Base-by-base conservation (phyloP, 306 rosid species). In the Inga leiocalycina region DNA sequence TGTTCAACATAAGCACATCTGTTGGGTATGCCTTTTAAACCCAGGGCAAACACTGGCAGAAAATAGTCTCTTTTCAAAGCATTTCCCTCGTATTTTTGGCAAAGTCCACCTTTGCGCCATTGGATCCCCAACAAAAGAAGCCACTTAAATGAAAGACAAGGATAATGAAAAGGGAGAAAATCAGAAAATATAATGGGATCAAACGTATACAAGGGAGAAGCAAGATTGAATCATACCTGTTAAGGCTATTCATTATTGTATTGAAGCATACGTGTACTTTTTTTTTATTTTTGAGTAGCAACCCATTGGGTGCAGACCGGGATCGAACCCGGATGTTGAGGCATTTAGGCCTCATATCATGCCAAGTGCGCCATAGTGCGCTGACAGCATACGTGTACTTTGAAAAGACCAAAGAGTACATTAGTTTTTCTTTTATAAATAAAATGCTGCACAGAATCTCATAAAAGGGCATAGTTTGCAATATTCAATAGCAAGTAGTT, bases 11-110 rank as follows among this genome's bases (percentile, higher is more conserved):
- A 41, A 79, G 16, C 30, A 14, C 57, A 81, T 37, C 35, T 22
- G 48, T 65, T 52, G 11, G 74, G 39, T 13, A 73, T 61, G 84
- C 27, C 45, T 65, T 46, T 62, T 73, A 81, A 80, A 27, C 52
- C 54, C 22, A 41, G 13, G n/a, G 17, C 22, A 52, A 75, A 67
- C 76, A 82, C 11, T 27, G 43, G 66, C 57, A 65, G 46, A 51
- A 46, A 66, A 74, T 27, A 46, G 65, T 62, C 74, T 61, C 46
- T 37, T 16, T 74, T 62, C 24, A 51, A 74, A 51, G 43, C 43
- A 39, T 8, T 39, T 6, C 2, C 68, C 37, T 16, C 17, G 19
- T 44, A 62, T 34, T 67, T 48, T 81, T 46, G 35, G 49, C 57
- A 22, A 75, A 75, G 70, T 66, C 59, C 56, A 74, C 52, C 79